Base-by-base conservation (phyloP, 371 early-diverging fungal species). In the Smittium mucronatum region DNA sequence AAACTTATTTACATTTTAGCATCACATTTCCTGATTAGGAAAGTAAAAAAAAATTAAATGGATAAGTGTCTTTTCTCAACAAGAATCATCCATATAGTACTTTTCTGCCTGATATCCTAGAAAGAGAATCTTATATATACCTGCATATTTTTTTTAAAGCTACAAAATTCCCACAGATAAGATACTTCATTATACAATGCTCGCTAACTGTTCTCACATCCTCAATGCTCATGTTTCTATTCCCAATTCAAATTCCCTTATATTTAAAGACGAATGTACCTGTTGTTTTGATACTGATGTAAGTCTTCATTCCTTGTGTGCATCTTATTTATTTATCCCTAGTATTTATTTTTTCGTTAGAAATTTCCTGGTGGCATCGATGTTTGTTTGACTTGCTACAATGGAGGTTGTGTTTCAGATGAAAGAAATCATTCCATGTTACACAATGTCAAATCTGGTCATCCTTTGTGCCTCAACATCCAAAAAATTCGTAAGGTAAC, bases 201-300 rank as follows among this genome's bases (percentile, higher is more conserved):
- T 16, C 30, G 32, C 36, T 2, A 17, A 8, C 17, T 69, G 69
- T 69, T 17, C 32, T 26, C 69, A 69, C 60, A 2, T 64, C 17
- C 5, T 1, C 30, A 36, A 58, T 17, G 2, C 2, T n/a, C 2
- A 36, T 17, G 30, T 69, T 11, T 8, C 8, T 2, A 28, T 58
- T 15, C 36, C 69, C 25, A 2, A 5, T 34, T 31, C 25, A 30
- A 36, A 29, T 58, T 72, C 79, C 0, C 72, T 83, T 69, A 88
- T 96, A 29, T 86, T 92, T 85, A 94, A 94, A 79, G 95, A 96
- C 69, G 97, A 96, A 78, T 96, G 97, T 80, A 92, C 93, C 26
- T 86, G 85, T 68, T 97, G 97, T 81, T 97, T 93, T 80, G 92
- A 93, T 75, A 81, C 80, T 68, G 89, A 90, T 80, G 97, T 75